Base-by-base conservation (phyloP, 2,329 filamentous ascomycete genomes). In the Trichoderma oligosporum region DNA sequence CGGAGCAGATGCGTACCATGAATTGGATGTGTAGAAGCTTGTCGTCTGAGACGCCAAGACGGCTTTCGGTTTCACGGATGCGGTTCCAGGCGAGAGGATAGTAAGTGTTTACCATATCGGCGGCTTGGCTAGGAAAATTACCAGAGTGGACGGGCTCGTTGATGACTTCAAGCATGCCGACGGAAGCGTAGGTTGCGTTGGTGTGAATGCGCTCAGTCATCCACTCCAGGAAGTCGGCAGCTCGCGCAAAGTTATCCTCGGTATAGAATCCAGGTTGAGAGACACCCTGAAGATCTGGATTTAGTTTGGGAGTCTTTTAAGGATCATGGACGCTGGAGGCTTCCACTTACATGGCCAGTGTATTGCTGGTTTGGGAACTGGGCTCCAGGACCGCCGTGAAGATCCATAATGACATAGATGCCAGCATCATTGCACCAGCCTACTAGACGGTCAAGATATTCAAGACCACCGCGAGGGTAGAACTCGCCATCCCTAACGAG, bases 111-210 rank as follows among this genome's bases (percentile, higher is more conserved):
- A 67, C 63, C 63, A 68, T 65, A 4, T 68, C 65, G 5, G 61
- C 61, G 11, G 64, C 63, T 35, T 65, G 45, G n/a, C 47, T 49
- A 22, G 45, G 57, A 48, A 59, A 64, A 9, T 67, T 62, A 47
- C 74, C 67, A 38, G 61, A 60, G 48, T 74, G 74, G 11, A 78
- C 66, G 3, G 82, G 82, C 65, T 85, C 82, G 63, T 85, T 85
- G 54, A 84, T 71, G 11, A 85, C 68, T 64, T 81, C 76, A 35
- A 85, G 66, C 77, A 82, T 84, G 56, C 82, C 82, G 24, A 84
- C 82, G 42, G 79, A 82, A 53, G 75, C 69, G 65, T 79, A 82
- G 27, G 73, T 74, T 33, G 68, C 51, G 58, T 74, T 76, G 35
- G 64, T 70, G 65, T 84, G 81, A 58, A 83, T 76, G 36, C 75